Conservation (phyloP, 2,329 filamentous ascomycete species). For the Camptophora hylomeconis region DNA sequence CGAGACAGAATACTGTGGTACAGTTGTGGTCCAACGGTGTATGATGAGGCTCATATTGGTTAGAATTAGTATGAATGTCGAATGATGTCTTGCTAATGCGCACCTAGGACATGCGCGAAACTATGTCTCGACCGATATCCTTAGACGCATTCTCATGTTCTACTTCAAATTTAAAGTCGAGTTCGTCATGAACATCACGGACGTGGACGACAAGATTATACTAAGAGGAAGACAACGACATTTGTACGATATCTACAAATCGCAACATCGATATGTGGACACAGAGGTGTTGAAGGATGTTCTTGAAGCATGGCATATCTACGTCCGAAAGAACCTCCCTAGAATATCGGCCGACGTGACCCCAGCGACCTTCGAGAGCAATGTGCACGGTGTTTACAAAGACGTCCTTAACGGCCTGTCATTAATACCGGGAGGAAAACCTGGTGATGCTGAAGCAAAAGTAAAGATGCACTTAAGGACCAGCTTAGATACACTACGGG, state of each 20-base stretch:
- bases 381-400: slow-evolving; percentile 39
- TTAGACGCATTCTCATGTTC: slow-evolving; percentile 66
- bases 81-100: too few species aligned
- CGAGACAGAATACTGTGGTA: slow-evolving; percentile 66
- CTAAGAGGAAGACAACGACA: slow-evolving; percentile 61
- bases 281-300: slow-evolving; percentile 36
- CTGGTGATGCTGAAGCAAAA: slow-evolving; percentile 72
- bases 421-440: slow-evolving; percentile 38
- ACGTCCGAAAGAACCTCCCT: slow-evolving; percentile 56
- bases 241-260: slow-evolving; percentile 57
- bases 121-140: slow-evolving; percentile 82
- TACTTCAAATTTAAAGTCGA: slow-evolving; percentile 74
- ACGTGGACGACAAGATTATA: slow-evolving; percentile 65
- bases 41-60: too few species aligned
- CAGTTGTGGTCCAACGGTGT: slow-evolving; percentile 76
- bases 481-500: slow-evolving; percentile 39
- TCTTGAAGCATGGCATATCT: slow-evolving; percentile 40
- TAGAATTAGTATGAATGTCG: too few species aligned
- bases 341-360: slow-evolving; percentile 27
- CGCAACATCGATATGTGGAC: slow-evolving; percentile 31
- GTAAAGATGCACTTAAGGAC: slow-evolving; percentile 77
- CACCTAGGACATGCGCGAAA: slow-evolving; percentile 77
- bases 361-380: slow-evolving; percentile 34
- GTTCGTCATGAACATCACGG: slow-evolving; percentile 90
- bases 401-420: slow-evolving; percentile 42